These are phyloP conservation scores for Erythrophleum ivorense DNA, from an alignment of 331 rosid genomes.

Conservation along the genomic window DNA sequence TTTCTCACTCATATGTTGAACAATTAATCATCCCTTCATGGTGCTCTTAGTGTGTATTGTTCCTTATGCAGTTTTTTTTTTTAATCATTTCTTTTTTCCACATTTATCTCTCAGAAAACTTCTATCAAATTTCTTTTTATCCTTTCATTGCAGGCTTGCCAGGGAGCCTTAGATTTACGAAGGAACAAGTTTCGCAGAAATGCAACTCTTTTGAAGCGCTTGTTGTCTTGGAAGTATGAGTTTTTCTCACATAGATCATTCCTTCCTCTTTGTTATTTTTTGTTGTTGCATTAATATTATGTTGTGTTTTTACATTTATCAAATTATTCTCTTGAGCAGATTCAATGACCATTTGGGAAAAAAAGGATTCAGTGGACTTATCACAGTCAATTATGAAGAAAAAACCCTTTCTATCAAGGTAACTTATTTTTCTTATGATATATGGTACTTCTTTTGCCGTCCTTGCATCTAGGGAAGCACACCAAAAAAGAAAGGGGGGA, in stretches of 20 bases:
- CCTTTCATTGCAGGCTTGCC: constrained; percentile 65
- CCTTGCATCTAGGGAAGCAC: neutral
- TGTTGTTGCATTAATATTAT: neutral
- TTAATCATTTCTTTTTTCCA: neutral
- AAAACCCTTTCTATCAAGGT: constrained; percentile 86
- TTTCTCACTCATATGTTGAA: neutral
- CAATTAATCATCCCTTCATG: neutral
- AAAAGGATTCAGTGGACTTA: constrained; percentile 88
- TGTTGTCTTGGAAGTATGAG: constrained; percentile 87
- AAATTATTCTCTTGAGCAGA: constrained; percentile 49
- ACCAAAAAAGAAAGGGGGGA: neutral
- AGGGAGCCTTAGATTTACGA: constrained; percentile 62
- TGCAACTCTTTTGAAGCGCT: constrained; percentile 65
- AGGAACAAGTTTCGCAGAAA: constrained; percentile 65
- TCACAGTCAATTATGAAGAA: constrained; percentile 69
- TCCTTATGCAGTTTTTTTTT: neutral
- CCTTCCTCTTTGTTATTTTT: constrained; percentile 11
- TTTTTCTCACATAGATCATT: constrained; percentile 28
- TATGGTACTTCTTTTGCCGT: constrained; percentile 9
- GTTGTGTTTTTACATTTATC: constrained; percentile 2
- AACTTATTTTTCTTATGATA: constrained; percentile 34
- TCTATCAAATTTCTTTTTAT: neutral
- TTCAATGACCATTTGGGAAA: constrained; percentile 80
- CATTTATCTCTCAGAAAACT: neutral
- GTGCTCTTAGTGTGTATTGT: neutral